Base-by-base conservation (phyloP, 192 early-diverging fungal genomes). In the Umbelopsis sp. region DNA sequence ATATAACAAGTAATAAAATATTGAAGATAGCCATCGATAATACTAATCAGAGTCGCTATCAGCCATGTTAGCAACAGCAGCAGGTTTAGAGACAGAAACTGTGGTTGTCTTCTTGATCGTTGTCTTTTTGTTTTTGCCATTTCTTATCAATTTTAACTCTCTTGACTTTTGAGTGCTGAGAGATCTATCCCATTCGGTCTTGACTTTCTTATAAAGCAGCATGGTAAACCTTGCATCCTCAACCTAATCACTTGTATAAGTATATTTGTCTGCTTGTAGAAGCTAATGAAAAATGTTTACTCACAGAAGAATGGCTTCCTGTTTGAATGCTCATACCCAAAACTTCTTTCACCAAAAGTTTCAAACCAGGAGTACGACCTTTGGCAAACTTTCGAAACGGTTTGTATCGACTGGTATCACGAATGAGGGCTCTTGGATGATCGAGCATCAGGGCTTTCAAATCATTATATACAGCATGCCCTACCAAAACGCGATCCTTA, bases 141-240 rank as follows among this genome's bases (percentile, higher is more conserved):
- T 30, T 35, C 35, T 61, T 25, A 30, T 61, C 23, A 61, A 3
- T n/a, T 61, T 61, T 2, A 61, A 35, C 30, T 61, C 27, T 7
- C 33, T 61, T 30, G 33, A 35, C 13, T 30, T 61, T 30, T 61
- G 25, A 61, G 25, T 61, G 37, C 80, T 80, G 64, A 84, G 49
- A 0, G 78, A 76, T 48, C 79, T 81, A 27, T 99, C 97, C 96
- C 96, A 99, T 8, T 90, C 87, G 0, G 85, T 77, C 78, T 92
- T 92, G 61, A 87, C 87, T 71, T 91, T 91, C 68, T 89, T 87
- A 81, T 95, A 99, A 6, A 99, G 71, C 49, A 95, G 71, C 88
- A 99, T 97, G 6, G 94, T 86, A 25, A 94, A 89, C 66, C 89
- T 84, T 0, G 97, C 97, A 84, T 98, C 97, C 48, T 94, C 91